These are phyloP conservation scores for Lupinus albus DNA, from an alignment of 306 rosid genomes.

Conservation along the genomic window DNA sequence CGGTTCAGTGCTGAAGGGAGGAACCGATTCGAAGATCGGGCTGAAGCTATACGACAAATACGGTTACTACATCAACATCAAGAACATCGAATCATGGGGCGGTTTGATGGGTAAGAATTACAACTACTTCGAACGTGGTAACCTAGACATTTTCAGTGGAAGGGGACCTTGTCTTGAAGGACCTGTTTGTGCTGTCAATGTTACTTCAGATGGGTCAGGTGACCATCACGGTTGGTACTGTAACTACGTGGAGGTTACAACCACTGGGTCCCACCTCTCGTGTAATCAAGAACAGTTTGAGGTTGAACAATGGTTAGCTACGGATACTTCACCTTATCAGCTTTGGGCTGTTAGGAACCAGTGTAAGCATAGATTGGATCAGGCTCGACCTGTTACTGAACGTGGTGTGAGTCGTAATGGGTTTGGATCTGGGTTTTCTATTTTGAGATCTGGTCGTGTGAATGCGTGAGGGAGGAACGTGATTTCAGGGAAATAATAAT, in stretches of 20 bases:
- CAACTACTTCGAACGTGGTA: constrained; percentile 87
- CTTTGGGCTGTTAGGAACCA: constrained; percentile 54
- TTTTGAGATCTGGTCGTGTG: constrained; percentile 13
- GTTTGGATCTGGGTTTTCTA: constrained; percentile 37
- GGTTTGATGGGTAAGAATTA: constrained; percentile 68
- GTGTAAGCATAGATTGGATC: constrained; percentile 39
- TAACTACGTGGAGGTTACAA: constrained; percentile 76
- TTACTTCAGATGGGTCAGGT: constrained; percentile 80
- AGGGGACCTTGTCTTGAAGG: constrained; percentile 62
- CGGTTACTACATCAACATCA: constrained; percentile 64
- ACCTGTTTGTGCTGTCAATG: constrained; percentile 71
- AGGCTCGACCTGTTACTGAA: constrained; percentile 33
- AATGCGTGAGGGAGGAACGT: constrained; percentile 4
- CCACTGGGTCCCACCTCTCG: constrained; percentile 57
- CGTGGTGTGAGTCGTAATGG: background rate
- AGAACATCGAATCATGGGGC: constrained; percentile 64
- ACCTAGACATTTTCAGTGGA: constrained; percentile 86
- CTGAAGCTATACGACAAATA: constrained; percentile 52
- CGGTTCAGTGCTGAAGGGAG: constrained; percentile 73
- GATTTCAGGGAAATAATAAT: background rate
- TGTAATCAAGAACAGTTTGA: constrained; percentile 57
- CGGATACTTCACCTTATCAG: constrained; percentile 66
- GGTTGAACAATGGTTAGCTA: constrained; percentile 87
- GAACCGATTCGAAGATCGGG: constrained; percentile 68
- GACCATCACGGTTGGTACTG: constrained; percentile 87